Evolutionary conservation across 257 asterid genomes (phyloP), one percentile per base, ranked within the genome.

Genomic region (Salvia rosmarinus): DNA sequence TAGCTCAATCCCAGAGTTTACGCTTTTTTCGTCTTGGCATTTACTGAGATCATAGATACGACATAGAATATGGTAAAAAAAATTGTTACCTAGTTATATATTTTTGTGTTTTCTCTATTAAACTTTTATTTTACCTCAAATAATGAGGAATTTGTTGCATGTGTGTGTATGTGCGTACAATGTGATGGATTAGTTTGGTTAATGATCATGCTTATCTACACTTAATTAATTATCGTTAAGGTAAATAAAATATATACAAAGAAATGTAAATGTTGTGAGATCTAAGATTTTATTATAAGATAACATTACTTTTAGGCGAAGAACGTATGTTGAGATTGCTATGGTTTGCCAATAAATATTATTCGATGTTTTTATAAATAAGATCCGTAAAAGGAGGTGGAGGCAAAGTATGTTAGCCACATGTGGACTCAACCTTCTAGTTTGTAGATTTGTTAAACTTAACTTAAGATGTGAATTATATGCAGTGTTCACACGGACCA

Each of bases 371-470:
- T 58, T 2, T 13, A 59, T 14, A 3, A 16, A 4, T 61, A 19
- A 37, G 67, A 39, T 61, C 67, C 67, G 51, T 3, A 37, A 17
- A 14, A 37, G 12, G 16, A 10, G 50, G 67, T n/a, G 67, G 32
- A 35, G 2, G 49, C 32, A 4, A 19, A 61, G 10, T 19, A 66
- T 75, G 68, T 39, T 30, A 8, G 51, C 80, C 82, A 76, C 82
- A 69, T 70, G 76, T 55, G 49, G 14, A 62, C 49, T 54, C 7
- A 57, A 21, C 67, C 71, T 78, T 75, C 56, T 62, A 68, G 47
- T 69, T 47, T 78, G 79, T 68, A 75, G 77, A 60, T 73, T 83
- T 75, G 81, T 82, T 79, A 56, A 56, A 25, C 62, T 56, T 4
- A 3, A 25, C 12, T 1, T 23, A 13, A 56, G n/a, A n/a, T n/a